Evolutionary conservation across 805 yeast genomes (phyloP), one percentile per base, ranked within the genome.

Genomic region (Ogataea pilisensis): DNA sequence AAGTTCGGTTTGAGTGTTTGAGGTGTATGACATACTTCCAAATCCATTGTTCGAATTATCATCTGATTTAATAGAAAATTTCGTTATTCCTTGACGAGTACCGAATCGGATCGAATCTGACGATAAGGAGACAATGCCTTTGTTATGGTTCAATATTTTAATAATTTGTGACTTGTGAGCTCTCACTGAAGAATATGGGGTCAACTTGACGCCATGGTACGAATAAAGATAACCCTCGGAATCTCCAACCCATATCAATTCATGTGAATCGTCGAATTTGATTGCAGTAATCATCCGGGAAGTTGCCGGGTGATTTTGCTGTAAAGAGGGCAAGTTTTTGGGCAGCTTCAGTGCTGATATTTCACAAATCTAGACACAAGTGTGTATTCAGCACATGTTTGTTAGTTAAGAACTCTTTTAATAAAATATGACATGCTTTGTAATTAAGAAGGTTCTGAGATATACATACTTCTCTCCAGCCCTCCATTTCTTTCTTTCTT

Each of bases 181-280:
- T 17, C 65, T 60, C 42, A 76, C 77, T 25, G 84, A 65, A 4
- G 82, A 73, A 53, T 84, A 85, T 3, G 81, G 72, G 5, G 66
- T 64, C 35, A 81, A 61, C 9, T 68, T 64, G 9, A 72, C 68
- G 11, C 76, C 80, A 22, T 64, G 65, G 40, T 51, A 70, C 2
- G 73, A 65, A 4, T 68, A 61, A 0, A 72, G 53, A 33, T 69
- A 61, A 4, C 90, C 85, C 29, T 67, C 70, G 1, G 76, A 60
- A 57, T 86, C 93, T 14, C 95, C 95, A 1, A 82, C 71, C 98
- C 98, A 91, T 2, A 90, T 57, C 34, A 93, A 66, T 51, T 90
- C 93, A 44, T 80, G 75, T n/a, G 73, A 64, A 28, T 72, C 72
- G 63, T 90, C 96, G 59, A 89, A 89, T 3, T 63, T 60, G 7